Evolutionary conservation across 2,329 filamentous ascomycete genomes (phyloP), one percentile per base, ranked within the genome.

Genomic region (Teratosphaeria epicoccoides): DNA sequence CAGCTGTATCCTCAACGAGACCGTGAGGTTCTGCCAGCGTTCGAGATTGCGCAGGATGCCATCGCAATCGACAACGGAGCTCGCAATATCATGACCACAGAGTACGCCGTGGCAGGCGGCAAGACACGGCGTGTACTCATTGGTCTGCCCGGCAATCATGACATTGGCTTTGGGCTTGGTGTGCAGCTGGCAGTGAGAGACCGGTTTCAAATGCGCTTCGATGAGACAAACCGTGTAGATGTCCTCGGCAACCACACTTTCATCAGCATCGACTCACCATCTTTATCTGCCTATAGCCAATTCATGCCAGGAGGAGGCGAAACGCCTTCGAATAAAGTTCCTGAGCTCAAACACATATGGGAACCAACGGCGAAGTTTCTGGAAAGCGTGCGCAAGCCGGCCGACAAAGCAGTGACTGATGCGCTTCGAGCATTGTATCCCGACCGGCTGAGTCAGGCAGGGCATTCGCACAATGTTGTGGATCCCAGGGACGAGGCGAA

Each of bases 201-300:
- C 61, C 78, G 93, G 14, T 98, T 97, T 67, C 81, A 85, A 62
- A 81, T 84, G 3, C 95, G 84, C 65, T 97, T 98, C 70, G 93
- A 93, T 4, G 84, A 93, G 51, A 81, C 84, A n/a, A 97, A 96
- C 68, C 78, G 88, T 7, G 83, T 98, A 20, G 89, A 97, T 66
- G 78, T 97, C 4, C 78, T 97, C 49, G 93, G 88, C 11, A 98
- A 98, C 64, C 93, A 98, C 67, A 94, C 88, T 0, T 89, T 98
- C 65, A 87, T 98, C 20, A 94, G 88, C 0, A 78, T 98, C 6
- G 93, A 98, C 66, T 81, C 85, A 0, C 84, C 95, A 4, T 96
- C 90, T 0, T 70, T 97, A 61, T 95, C 88, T 63, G 91, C 93
- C 2, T 74, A 77, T 65, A 78, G 79, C 49, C 76, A 81, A 57